Conservation (phyloP, 768 basidiomycete species). For the Dentipellis sp. region DNA sequence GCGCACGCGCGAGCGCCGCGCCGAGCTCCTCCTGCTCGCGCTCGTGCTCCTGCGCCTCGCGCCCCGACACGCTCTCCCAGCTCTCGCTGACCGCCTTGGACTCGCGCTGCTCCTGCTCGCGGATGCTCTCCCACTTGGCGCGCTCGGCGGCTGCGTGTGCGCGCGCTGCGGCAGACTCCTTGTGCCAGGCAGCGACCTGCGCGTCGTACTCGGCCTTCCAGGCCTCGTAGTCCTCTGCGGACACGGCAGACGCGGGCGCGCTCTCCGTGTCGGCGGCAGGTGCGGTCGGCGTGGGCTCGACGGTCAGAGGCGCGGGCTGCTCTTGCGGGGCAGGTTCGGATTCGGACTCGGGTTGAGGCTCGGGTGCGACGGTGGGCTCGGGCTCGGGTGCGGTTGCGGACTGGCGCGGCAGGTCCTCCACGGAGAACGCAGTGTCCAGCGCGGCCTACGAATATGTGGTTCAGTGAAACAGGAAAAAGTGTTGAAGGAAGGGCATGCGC, state of each 20-base stretch:
- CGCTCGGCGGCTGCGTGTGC: conserved; percentile 70
- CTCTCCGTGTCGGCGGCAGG: not conserved
- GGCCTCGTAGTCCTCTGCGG: conserved; percentile 27
- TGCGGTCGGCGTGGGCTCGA: not conserved
- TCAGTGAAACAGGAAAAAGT: not conserved
- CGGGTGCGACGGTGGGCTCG: not conserved
- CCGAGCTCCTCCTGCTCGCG: conserved; percentile 5
- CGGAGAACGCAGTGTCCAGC: conserved; percentile 13
- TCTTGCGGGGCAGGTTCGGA: not conserved
- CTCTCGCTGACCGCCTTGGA: conserved; percentile 15
- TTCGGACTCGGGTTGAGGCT: not conserved
- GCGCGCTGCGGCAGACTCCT: conserved; percentile 61
- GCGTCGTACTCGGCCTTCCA: conserved; percentile 67
- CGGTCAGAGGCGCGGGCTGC: not conserved
- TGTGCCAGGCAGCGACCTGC: conserved; percentile 62
- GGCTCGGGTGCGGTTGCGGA: conserved; percentile 3
- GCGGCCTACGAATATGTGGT: conserved; percentile 11
- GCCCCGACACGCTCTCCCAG: conserved; percentile 26
- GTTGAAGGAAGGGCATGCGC: not conserved
- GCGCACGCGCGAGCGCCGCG: conserved; percentile 6
- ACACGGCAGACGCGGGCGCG: conserved; percentile 8
- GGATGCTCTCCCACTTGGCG: conserved; percentile 59
- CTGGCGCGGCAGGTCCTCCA: conserved; percentile 5
- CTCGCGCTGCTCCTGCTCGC: conserved; percentile 37
- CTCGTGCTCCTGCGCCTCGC: conserved; percentile 1